These are phyloP conservation scores for Sordariomycetes sp. DNA, from an alignment of 2,329 filamentous ascomycete genomes.

Conservation along the genomic window DNA sequence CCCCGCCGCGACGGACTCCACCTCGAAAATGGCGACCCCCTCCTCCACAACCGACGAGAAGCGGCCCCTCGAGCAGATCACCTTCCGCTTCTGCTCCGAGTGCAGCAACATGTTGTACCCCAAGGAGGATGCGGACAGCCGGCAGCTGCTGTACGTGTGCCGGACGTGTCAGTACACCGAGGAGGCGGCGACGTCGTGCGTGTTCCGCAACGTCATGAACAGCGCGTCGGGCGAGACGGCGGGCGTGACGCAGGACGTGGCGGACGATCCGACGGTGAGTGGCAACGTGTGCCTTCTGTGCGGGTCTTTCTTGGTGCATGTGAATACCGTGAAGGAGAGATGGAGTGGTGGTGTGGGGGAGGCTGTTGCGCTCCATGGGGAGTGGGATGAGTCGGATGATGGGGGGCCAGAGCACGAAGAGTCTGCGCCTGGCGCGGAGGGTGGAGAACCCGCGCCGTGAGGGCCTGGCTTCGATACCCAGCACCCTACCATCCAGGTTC, in stretches of 20 bases:
- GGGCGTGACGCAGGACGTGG: constrained; percentile 94
- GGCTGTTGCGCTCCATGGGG: neutral
- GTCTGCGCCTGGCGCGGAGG: neutral
- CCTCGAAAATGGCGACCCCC: constrained; percentile 40
- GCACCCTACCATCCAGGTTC: too few species aligned
- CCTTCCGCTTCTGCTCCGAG: constrained; percentile 96
- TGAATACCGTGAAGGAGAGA: neutral
- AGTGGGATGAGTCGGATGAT: neutral
- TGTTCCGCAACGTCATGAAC: constrained; percentile 90
- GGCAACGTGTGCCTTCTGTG: constrained; percentile 31
- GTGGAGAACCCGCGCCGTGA: neutral
- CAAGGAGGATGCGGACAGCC: constrained; percentile 76
- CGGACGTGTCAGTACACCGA: constrained; percentile 90
- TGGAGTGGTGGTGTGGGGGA: neutral
- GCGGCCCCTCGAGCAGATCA: constrained; percentile 59
- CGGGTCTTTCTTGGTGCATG: constrained; percentile 13
- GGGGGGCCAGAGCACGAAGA: neutral
- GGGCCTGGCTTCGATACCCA: neutral
- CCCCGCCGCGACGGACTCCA: neutral
- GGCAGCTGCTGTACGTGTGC: constrained; percentile 87
- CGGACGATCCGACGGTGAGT: constrained; percentile 97
- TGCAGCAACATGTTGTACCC: constrained; percentile 98
- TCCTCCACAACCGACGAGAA: constrained; percentile 21
- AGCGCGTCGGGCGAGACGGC: constrained; percentile 89
- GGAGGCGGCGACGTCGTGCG: constrained; percentile 73